These are phyloP conservation scores for Digitaria exilis DNA, from an alignment of 202 grass and related monocot genomes.

Conservation along the genomic window DNA sequence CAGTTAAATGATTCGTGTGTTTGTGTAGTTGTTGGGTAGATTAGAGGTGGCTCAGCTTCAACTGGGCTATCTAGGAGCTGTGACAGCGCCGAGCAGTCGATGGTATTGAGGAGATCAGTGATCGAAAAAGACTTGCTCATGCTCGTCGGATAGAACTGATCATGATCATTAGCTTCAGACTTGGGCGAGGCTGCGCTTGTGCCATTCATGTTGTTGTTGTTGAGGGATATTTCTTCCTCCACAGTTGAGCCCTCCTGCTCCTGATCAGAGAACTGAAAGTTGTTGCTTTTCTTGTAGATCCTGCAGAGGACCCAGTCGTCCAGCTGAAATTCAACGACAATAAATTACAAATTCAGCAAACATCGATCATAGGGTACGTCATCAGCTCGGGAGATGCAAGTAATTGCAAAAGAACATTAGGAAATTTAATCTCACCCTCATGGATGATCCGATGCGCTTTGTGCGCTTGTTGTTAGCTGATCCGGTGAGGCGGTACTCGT, in stretches of 20 bases:
- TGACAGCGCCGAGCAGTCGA: constrained; percentile 51
- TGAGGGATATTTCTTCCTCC: constrained; percentile 30
- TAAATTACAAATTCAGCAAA: neutral
- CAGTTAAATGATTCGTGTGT: neutral
- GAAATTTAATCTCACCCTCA: constrained; percentile 44
- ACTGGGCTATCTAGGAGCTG: constrained; percentile 37
- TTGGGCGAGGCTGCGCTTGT: neutral
- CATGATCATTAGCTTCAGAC: neutral
- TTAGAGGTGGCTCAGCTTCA: neutral
- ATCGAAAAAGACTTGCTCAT: constrained; percentile 55
- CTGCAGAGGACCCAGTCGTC: constrained; percentile 87
- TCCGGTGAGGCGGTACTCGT: constrained; percentile 58
- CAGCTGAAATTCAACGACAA: constrained; percentile 34
- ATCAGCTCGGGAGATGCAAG: neutral
- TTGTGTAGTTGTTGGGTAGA: constrained; percentile 8
- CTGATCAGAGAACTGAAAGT: constrained; percentile 16
- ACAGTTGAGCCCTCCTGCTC: constrained; percentile 48
- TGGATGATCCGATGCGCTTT: constrained; percentile 51
- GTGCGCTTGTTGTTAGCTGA: neutral
- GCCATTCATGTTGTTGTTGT: neutral
- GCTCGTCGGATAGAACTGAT: neutral
- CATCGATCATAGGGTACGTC: neutral
- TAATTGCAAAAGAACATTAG: neutral
- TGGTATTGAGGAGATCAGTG: constrained; percentile 57
- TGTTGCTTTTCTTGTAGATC: constrained; percentile 70